Conservation (phyloP, 2,329 filamentous ascomycete genomes). For the Xylaria sp. region DNA sequence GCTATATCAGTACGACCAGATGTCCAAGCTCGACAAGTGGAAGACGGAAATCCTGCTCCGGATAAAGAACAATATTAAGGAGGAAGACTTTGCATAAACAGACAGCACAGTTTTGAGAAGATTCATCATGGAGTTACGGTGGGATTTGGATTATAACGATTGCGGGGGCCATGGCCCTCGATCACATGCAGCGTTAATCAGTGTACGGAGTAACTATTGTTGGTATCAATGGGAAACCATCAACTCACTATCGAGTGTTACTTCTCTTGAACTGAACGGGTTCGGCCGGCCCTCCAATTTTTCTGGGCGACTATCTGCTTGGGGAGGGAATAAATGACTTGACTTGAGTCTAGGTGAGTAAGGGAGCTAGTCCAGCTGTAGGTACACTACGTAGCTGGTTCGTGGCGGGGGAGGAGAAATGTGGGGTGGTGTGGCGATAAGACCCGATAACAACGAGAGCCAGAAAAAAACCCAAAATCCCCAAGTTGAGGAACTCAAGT, state of each 20-base stretch:
- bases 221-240: constrained; percentile 8
- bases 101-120: constrained; percentile 1
- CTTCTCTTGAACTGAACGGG: neutral
- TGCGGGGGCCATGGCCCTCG: constrained; percentile 11
- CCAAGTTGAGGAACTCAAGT: constrained; percentile 1
- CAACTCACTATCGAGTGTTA: neutral
- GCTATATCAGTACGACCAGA: constrained; percentile 86
- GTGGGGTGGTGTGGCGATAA: constrained; percentile 40
- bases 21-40: constrained; percentile 90
- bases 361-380: neutral
- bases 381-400: neutral
- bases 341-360: too few species aligned
- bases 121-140: constrained; percentile 21
- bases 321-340: too few species aligned
- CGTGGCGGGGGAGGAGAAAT: constrained; percentile 30
- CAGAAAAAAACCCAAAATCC: constrained; percentile 35
- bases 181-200: constrained; percentile 23
- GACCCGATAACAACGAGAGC: constrained; percentile 35
- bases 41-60: constrained; percentile 85
- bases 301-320: neutral
- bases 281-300: too few species aligned
- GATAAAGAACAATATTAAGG: constrained; percentile 82
- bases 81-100: constrained; percentile 43
- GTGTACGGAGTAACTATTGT: constrained; percentile 13
- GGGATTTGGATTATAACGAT: constrained; percentile 19